A percentile compares a stretch with the other conserved stretches of the same genome.
Evolutionary conservation across 2,329 filamentous ascomycete genomes (phyloP).

Genomic region (Fusarium longipes): DNA sequence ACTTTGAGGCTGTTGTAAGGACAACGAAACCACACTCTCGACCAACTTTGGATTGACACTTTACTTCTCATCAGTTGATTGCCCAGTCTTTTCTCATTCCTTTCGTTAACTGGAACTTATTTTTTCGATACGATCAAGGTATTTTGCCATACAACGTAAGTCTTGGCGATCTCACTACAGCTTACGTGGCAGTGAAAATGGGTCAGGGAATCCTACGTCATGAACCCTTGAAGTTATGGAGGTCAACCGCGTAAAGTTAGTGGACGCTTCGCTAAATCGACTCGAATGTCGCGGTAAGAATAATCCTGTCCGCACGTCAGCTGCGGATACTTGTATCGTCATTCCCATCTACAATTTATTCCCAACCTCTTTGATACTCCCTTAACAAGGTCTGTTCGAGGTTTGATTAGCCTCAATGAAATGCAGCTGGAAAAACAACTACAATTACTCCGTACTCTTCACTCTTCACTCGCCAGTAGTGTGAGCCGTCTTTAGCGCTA

Average conservation of each 20-base stretch:
- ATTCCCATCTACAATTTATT: background rate
- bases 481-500: background rate
- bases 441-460: background rate
- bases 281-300: background rate
- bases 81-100: background rate
- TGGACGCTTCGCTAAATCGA: background rate
- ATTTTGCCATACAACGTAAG: background rate
- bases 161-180: background rate
- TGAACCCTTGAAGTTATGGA: background rate
- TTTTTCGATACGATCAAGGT: background rate
- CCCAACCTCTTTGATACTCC: no score
- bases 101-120: background rate
- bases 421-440: no score
- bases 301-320: background rate
- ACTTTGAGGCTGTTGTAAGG: conserved; percentile 22
- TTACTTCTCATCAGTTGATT: background rate
- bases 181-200: conserved; percentile 25
- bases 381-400: no score
- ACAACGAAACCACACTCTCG: conserved; percentile 10
- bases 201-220: conserved; percentile 14
- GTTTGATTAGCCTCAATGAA: no score
- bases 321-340: no score
- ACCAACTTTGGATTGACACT: background rate
- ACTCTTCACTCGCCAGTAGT: background rate
- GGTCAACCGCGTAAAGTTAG: background rate